Evolutionary conservation across 306 rosid genomes (phyloP).

Genomic region (Trifolium repens): DNA sequence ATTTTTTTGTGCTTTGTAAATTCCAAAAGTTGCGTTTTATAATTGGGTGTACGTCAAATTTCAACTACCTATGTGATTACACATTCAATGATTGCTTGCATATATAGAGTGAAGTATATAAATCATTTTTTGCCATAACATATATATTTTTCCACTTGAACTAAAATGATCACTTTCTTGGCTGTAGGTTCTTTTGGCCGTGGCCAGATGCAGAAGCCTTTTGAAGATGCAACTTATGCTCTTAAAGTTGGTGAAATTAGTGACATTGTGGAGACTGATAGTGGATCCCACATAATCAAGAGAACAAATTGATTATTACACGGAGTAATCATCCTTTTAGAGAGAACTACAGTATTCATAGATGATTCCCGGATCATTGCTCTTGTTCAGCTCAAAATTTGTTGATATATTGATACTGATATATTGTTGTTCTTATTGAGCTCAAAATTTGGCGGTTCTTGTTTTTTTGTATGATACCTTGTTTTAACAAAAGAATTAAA

Average conservation of each 20-base stretch:
- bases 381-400: conserved; percentile 40
- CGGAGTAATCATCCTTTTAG: conserved; percentile 34
- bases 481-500: conserved; percentile 35
- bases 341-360: conserved; percentile 37
- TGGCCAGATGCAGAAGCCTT: conserved; percentile 98
- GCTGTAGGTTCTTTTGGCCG: conserved; percentile 89
- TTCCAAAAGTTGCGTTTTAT: too few species aligned
- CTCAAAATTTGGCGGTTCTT: conserved; percentile 35
- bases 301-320: conserved; percentile 64
- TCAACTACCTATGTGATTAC: background rate
- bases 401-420: conserved; percentile 31
- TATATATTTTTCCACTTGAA: background rate
- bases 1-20: too few species aligned
- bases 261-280: conserved; percentile 90
- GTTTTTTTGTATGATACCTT: conserved; percentile 47
- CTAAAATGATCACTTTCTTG: conserved; percentile 30
- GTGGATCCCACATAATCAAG: conserved; percentile 91
- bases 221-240: conserved; percentile 80
- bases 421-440: conserved; percentile 34
- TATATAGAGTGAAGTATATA: conserved; percentile 4
- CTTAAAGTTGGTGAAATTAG: conserved; percentile 90
- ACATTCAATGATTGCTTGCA: background rate
- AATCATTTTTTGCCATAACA: background rate
- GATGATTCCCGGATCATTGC: conserved; percentile 27
- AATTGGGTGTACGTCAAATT: too few species aligned